Evolutionary conservation across 192 early-diverging fungal genomes (phyloP).

Genomic region (Endogone sp.): DNA sequence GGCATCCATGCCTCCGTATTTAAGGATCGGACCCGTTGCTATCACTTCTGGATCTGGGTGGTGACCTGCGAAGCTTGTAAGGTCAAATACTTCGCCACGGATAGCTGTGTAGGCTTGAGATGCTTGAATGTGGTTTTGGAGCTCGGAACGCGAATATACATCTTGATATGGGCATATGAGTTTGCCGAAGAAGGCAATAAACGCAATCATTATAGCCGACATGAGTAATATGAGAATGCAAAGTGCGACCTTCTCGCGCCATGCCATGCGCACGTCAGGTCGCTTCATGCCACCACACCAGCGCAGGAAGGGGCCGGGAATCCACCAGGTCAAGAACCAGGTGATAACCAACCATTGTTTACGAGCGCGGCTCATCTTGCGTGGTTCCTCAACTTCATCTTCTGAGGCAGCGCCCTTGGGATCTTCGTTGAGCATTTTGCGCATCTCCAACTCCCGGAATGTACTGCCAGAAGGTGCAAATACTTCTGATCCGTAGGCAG

Average conservation of each 20-base stretch:
- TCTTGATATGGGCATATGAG: constrained; percentile 72
- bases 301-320: constrained; percentile 66
- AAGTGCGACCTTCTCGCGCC: constrained; percentile 96
- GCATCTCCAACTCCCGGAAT: constrained; percentile 44
- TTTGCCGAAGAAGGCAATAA: constrained; percentile 74
- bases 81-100: constrained; percentile 81
- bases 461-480: constrained; percentile 10
- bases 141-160: constrained; percentile 63
- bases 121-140: constrained; percentile 23
- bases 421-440: constrained; percentile 39
- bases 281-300: constrained; percentile 78
- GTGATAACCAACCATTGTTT: constrained; percentile 83
- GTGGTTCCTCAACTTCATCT: constrained; percentile 50
- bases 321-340: constrained; percentile 76
- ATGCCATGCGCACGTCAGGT: constrained; percentile 82
- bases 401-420: constrained; percentile 21
- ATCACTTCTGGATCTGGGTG: constrained; percentile 48
- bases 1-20: constrained; percentile 65
- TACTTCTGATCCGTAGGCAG: constrained; percentile 25
- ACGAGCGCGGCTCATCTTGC: constrained; percentile 50
- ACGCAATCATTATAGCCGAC: constrained; percentile 78
- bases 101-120: constrained; percentile 57
- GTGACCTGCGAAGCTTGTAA: constrained; percentile 62
- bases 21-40: constrained; percentile 49
- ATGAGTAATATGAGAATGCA: constrained; percentile 81